Base-by-base conservation (phyloP, 139 green algal species). In the Diplosphaera chodatii region DNA sequence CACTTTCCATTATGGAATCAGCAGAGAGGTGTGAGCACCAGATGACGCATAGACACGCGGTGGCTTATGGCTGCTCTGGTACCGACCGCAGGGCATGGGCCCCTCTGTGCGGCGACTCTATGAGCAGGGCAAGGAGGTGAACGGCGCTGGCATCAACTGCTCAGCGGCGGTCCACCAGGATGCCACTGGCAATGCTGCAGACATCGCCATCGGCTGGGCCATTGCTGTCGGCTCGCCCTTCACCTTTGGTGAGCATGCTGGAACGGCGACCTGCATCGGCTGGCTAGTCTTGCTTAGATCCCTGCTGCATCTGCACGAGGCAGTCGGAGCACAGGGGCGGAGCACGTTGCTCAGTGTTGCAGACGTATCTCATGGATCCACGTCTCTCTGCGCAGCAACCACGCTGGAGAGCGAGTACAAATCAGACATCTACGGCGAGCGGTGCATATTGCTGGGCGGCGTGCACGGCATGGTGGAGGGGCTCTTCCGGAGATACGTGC, bases 81-180 rank as follows among this genome's bases (percentile, higher is more conserved):
- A n/a, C n/a, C n/a, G n/a, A n/a, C n/a, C n/a, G 78, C 85, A 93
- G 86, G 95, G 95, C 71, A 99, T 99, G 96, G 96, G 96, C 68
- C 95, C 95, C 40, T 98, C 92, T 55, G 96, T 99, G 73, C 86
- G 96, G 66, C 82, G 90, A 41, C 80, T 99, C 48, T 99, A 99
- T 78, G 93, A 97, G 84, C 95, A 98, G 87, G 96, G 96, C 84
- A 98, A 98, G 91, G 79, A 78, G 10, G 90, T 98, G 40, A 98
- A 98, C 82, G 96, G 96, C 66, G 90, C 96, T 23, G 96, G 96
- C 82, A 99, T 99, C 88, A 99, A 99, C 83, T 94, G 88, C 81
- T 98, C 94, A 31, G 98, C 98, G 77, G 96, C 94, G 40, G 85
- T 99, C 23, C 94, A 99, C 80, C 95, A 99, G 92, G 95, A 99